phyloP scores from a whole-genome alignment of 805 yeast genomes.

The Pichia phayaonensis region DNA sequence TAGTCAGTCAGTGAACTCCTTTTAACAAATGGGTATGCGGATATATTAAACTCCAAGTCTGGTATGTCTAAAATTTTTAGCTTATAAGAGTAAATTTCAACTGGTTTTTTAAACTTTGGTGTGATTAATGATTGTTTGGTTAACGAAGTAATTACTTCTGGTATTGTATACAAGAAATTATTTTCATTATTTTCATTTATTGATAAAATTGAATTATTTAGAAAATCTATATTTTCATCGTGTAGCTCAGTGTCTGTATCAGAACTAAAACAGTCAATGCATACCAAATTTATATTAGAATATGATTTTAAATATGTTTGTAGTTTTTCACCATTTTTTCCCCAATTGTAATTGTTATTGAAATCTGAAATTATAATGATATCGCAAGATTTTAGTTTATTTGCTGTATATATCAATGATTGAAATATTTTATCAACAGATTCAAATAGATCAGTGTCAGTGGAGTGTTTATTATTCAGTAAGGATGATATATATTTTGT shows the following conservation, averaged over 20 bases:
- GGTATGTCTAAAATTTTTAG: slow-evolving; percentile 1
- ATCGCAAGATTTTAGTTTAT: not conserved
- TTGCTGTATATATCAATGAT: not conserved
- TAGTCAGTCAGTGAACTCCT: slow-evolving; percentile 4
- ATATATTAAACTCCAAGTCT: slow-evolving; percentile 5
- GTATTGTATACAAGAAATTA: not conserved
- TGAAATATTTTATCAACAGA: not conserved
- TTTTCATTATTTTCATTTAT: slow-evolving; percentile 1
- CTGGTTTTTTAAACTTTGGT: slow-evolving; percentile 10
- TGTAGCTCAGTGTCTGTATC: not conserved
- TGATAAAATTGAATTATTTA: not conserved
- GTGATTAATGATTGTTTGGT: not conserved
- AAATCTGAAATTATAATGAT: slow-evolving; percentile 1
- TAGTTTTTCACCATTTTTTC: not conserved
- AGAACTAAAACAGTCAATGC: not conserved
- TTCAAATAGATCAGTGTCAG: not conserved
- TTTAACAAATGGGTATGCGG: slow-evolving; percentile 11
- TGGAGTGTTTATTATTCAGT: not conserved
- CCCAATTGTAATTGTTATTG: slow-evolving; percentile 1
- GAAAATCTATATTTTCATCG: not conserved
- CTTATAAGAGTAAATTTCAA: slow-evolving; percentile 7
- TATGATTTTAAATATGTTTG: not conserved
- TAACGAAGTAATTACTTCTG: slow-evolving; percentile 1
- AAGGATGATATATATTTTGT: not conserved
- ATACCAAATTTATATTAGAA: slow-evolving; percentile 2